phyloP scores from a whole-genome alignment of 768 basidiomycete species.

The Russula lepida region DNA sequence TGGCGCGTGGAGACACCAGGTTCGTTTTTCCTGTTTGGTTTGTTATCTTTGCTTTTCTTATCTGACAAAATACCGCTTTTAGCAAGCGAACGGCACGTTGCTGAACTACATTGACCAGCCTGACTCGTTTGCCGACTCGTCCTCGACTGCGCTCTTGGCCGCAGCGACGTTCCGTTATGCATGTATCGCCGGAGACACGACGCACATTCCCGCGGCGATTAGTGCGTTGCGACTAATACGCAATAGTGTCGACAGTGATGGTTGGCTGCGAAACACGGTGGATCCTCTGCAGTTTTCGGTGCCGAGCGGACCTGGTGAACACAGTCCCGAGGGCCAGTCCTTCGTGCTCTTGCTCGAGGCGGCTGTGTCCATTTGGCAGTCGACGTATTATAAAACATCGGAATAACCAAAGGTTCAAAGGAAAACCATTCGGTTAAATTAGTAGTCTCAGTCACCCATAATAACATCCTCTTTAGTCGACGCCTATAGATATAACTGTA shows the following conservation, averaged over 20 bases:
- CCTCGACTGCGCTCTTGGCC: constrained; percentile 50
- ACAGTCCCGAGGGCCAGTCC: constrained; percentile 22
- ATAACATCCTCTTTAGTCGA: neutral
- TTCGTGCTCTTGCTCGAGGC: constrained; percentile 20
- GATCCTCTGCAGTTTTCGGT: constrained; percentile 10
- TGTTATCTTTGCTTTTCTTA: neutral
- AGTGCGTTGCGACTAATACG: constrained; percentile 33
- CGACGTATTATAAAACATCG: neutral
- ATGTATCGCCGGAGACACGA: constrained; percentile 31
- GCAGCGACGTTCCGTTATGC: constrained; percentile 50
- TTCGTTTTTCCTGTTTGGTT: constrained; percentile 19
- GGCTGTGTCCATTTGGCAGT: constrained; percentile 12
- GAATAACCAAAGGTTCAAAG: neutral
- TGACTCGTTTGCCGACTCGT: constrained; percentile 44
- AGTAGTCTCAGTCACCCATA: neutral
- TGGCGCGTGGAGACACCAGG: constrained; percentile 38
- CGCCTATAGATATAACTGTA: neutral
- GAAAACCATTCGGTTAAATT: neutral
- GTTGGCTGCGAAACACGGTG: constrained; percentile 14
- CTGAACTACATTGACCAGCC: constrained; percentile 44
- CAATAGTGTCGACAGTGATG: constrained; percentile 30
- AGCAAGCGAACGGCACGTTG: constrained; percentile 41
- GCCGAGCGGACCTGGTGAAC: constrained; percentile 3
- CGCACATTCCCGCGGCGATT: constrained; percentile 35
- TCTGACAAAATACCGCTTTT: neutral